Percentiles rank a stretch among this genome's conserved stretches.
Conservation (phyloP, 768 basidiomycete species). For the Calocera cornea region DNA sequence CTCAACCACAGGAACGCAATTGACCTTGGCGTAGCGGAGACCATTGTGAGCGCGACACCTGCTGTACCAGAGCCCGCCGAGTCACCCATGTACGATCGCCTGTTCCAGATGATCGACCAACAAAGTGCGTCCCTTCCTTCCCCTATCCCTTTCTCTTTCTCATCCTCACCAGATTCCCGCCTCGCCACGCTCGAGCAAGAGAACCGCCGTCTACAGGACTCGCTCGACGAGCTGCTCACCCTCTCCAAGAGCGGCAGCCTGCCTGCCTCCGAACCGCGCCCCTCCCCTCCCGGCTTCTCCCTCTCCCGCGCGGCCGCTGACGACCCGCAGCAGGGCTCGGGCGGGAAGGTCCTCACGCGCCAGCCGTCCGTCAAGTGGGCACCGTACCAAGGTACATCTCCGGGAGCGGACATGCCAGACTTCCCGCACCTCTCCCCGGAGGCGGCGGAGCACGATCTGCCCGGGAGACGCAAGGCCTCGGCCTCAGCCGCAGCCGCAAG, state of each 20-base stretch:
- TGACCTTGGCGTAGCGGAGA: conserved; percentile 15
- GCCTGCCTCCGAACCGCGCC: conserved; percentile 7
- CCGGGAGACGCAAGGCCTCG: conserved; percentile 6
- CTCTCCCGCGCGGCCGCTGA: conserved; percentile 16
- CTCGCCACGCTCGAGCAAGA: conserved; percentile 62
- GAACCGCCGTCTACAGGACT: conserved; percentile 50
- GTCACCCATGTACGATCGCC: conserved; percentile 46
- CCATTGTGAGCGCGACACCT: conserved; percentile 27
- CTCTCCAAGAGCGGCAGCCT: conserved; percentile 13
- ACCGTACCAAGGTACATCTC: conserved; percentile 35
- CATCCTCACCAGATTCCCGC: conserved; percentile 40
- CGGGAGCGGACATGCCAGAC: conserved; percentile 29
- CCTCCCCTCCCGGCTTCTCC: conserved; percentile 16
- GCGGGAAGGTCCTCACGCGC: conserved; percentile 41
- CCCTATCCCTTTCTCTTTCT: background rate
- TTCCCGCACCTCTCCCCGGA: conserved; percentile 72
- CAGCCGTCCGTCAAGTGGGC: conserved; percentile 87
- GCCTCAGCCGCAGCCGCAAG: background rate
- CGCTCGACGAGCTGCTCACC: conserved; percentile 22
- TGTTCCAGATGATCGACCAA: conserved; percentile 53
- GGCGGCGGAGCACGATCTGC: conserved; percentile 54
- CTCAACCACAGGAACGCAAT: conserved; percentile 9
- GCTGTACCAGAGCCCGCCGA: conserved; percentile 44
- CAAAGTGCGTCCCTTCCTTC: conserved; percentile 39
- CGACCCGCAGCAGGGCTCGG: conserved; percentile 8